Percentiles rank a stretch among this genome's conserved stretches.
Conservation (phyloP, 2,329 filamentous ascomycete genomes). For the Neobulgaria alba region DNA sequence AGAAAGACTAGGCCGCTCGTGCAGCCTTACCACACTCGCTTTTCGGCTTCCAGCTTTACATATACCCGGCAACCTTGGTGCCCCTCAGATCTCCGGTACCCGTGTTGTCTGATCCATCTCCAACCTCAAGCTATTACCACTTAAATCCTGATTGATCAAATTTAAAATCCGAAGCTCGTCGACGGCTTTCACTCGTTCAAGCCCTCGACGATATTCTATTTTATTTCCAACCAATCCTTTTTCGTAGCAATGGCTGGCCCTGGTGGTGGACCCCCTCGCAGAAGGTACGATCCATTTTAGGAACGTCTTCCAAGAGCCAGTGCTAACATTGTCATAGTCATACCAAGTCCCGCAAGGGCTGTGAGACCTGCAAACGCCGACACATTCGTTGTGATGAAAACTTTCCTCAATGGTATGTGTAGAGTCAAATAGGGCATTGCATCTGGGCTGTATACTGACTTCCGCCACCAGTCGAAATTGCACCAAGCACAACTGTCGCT, state of each 20-base stretch:
- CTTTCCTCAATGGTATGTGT: conserved; percentile 84
- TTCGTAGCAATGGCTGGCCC: conserved; percentile 74
- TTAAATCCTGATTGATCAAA: conserved; percentile 10
- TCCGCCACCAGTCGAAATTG: conserved; percentile 78
- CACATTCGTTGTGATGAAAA: conserved; percentile 98
- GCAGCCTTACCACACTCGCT: conserved; percentile 27
- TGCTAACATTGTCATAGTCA: conserved; percentile 51
- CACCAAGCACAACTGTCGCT: conserved; percentile 97
- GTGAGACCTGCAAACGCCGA: conserved; percentile 93
- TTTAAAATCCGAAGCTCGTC: conserved; percentile 20
- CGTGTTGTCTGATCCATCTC: conserved; percentile 11
- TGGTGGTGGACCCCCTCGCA: conserved; percentile 82
- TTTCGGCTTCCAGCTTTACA: conserved; percentile 17
- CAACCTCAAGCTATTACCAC: conserved; percentile 5
- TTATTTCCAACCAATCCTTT: conserved; percentile 12
- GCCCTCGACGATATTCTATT: conserved; percentile 30
- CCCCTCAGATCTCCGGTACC: conserved; percentile 13
- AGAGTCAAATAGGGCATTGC: no score
- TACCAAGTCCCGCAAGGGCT: conserved; percentile 97
- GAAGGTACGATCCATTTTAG: conserved; percentile 40
- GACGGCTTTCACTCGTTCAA: conserved; percentile 31
- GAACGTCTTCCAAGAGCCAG: neutral
- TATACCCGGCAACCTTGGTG: conserved; percentile 23
- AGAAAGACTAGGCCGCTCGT: conserved; percentile 13
- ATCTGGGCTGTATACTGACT: conserved; percentile 5